Evolutionary conservation across 2,329 filamentous ascomycete genomes (phyloP), one percentile per base, ranked within the genome.

Genomic region (Cladosporium sp.): DNA sequence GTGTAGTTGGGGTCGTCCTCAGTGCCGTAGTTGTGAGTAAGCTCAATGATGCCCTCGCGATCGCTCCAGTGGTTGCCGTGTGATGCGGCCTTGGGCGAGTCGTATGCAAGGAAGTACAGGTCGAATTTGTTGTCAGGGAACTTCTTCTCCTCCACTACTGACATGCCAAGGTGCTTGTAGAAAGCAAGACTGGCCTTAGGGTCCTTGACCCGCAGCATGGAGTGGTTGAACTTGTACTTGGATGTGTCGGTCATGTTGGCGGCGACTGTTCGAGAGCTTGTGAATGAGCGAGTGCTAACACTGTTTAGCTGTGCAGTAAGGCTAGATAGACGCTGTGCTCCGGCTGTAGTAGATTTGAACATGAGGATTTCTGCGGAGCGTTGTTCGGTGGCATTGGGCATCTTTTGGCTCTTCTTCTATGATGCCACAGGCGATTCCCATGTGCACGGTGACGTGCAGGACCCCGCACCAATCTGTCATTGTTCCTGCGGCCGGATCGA

Each of bases 91-190:
- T 83, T 80, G 9, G 90, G 84, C 34, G 85, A 84, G 72, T 96
- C 88, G 77, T 95, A 97, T 60, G 88, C 92, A 61, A 99, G 82
- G 78, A 97, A 97, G 81, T 97, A 97, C 28, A 97, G 85, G 69
- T 94, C 90, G 75, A 97, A 97, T 72, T 95, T 96, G 74, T 85
- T 85, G 61, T 96, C 92, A 14, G 92, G 89, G 70, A 91, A 89
- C 63, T 88, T 80, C 49, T 94, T 81, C 76, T 92, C 89, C 70
- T 90, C 86, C 74, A 97, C 83, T 63, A 92, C 76, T 71, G 82
- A 92, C 83, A 97, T 86, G 67, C 94, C 94, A 17, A 99, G 84
- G 74, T 91, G 89, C 72, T 96, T 88, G 76, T 97, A 99, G 77
- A 96, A 99, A 66, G 93, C 89, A 75, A 97, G 86, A 84, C 72